Percentiles rank a stretch among this genome's conserved stretches.
Conservation (phyloP, 805 yeast species). For the Saturnispora silvae region DNA sequence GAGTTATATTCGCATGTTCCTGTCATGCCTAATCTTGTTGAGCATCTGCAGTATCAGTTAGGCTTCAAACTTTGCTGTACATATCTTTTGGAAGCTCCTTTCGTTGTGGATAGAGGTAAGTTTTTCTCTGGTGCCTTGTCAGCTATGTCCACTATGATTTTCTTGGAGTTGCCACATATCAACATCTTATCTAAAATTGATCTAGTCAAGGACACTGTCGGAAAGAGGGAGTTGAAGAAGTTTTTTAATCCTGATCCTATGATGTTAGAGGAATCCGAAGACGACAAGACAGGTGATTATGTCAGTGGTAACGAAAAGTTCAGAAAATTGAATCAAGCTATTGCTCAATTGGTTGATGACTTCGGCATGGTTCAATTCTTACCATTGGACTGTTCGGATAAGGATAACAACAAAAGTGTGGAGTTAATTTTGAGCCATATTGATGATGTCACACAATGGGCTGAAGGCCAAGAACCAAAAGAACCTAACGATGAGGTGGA, state of each 20-base stretch:
- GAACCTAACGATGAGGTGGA: constrained; percentile 78
- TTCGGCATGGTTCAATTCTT: constrained; percentile 98
- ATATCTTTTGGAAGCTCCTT: constrained; percentile 87
- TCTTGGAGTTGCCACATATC: constrained; percentile 89
- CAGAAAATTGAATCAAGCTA: constrained; percentile 61
- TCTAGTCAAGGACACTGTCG: constrained; percentile 67
- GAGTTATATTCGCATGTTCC: constrained; percentile 93
- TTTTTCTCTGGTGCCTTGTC: constrained; percentile 91
- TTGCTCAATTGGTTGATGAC: constrained; percentile 88
- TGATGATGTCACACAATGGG: constrained; percentile 97
- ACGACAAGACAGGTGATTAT: constrained; percentile 21
- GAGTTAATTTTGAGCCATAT: constrained; percentile 80
- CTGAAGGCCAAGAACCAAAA: constrained; percentile 91
- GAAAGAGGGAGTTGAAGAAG: constrained; percentile 67
- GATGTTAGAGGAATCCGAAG: constrained; percentile 39
- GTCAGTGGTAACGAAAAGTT: constrained; percentile 42
- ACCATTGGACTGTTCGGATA: constrained; percentile 62
- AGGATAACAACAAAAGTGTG: constrained; percentile 60
- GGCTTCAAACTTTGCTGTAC: constrained; percentile 89
- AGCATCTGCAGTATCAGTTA: constrained; percentile 68
- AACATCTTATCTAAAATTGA: constrained; percentile 84
- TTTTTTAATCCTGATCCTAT: constrained; percentile 89
- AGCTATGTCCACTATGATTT: constrained; percentile 98
- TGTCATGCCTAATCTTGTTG: constrained; percentile 78
- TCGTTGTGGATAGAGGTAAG: constrained; percentile 80